Conservation (phyloP, 2,329 filamentous ascomycete genomes). For the Claviceps paspali region DNA sequence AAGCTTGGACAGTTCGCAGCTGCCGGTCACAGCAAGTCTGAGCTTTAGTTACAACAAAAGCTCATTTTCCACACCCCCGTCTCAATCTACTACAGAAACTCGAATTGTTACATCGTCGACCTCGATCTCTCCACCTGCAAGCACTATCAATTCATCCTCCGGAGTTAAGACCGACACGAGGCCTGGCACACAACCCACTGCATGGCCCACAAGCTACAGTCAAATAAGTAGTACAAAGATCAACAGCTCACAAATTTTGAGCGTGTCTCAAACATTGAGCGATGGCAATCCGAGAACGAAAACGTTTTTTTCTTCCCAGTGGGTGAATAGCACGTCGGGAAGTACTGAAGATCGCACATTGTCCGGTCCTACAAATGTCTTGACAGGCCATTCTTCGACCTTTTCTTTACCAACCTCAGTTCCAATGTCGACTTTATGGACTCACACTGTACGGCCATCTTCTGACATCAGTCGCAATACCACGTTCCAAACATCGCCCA, state of each 20-base stretch:
- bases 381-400: background rate
- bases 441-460: background rate
- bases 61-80: background rate
- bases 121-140: background rate
- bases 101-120: background rate
- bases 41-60: background rate
- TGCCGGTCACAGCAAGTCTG: slow-evolving; percentile 1
- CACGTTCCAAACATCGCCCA: background rate
- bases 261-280: background rate
- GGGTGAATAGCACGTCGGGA: slow-evolving; percentile 1
- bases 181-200: background rate
- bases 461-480: background rate
- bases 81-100: background rate
- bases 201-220: background rate
- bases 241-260: background rate
- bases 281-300: slow-evolving; percentile 3
- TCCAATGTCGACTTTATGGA: background rate
- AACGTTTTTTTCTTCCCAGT: slow-evolving; percentile 4
- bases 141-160: background rate
- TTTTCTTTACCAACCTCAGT: slow-evolving; percentile 1
- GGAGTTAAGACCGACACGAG: background rate
- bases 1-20: background rate
- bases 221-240: background rate
- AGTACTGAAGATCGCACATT: background rate
- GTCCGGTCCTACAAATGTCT: background rate